phyloP scores from a whole-genome alignment of 495 filamentous ascomycete genomes.

The Aspergillus heteromorphus region DNA sequence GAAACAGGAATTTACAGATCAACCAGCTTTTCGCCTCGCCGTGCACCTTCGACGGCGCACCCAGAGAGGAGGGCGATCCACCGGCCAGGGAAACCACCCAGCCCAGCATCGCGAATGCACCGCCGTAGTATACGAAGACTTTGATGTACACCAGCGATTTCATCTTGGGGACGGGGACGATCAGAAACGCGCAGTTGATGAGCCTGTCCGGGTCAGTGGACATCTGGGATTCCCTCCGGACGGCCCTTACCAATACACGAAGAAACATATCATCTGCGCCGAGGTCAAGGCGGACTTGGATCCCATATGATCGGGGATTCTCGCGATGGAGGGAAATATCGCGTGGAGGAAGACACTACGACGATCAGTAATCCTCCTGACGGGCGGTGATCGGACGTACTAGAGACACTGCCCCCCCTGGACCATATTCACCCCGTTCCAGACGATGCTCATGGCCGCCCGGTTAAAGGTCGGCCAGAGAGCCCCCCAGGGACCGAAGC shows the following conservation, averaged over 20 bases:
- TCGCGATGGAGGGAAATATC: constrained; percentile 29
- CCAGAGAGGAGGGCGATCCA: constrained; percentile 17
- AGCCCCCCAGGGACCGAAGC: constrained; percentile 32
- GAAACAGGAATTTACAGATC: constrained; percentile 30
- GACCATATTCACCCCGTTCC: constrained; percentile 34
- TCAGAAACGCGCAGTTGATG: constrained; percentile 29
- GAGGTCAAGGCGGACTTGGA: constrained; percentile 27
- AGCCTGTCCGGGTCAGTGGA: constrained; percentile 14
- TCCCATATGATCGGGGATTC: constrained; percentile 30
- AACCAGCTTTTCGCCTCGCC: constrained; percentile 27
- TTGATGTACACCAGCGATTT: constrained; percentile 30
- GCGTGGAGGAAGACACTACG: constrained; percentile 31
- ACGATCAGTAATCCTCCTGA: neutral
- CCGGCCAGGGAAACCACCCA: constrained; percentile 30
- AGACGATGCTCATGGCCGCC: constrained; percentile 34
- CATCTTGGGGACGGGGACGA: constrained; percentile 34
- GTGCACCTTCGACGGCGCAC: constrained; percentile 22
- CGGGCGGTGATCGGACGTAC: constrained; percentile 5
- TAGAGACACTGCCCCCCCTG: constrained; percentile 37
- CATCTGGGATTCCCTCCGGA: neutral
- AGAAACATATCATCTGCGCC: constrained; percentile 35
- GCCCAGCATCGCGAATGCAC: constrained; percentile 28
- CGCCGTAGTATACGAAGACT: constrained; percentile 26
- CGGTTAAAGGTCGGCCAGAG: constrained; percentile 37
- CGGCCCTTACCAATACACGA: constrained; percentile 24